Conservation (phyloP, 148 eudicot species). For the Arbutus unedo region DNA sequence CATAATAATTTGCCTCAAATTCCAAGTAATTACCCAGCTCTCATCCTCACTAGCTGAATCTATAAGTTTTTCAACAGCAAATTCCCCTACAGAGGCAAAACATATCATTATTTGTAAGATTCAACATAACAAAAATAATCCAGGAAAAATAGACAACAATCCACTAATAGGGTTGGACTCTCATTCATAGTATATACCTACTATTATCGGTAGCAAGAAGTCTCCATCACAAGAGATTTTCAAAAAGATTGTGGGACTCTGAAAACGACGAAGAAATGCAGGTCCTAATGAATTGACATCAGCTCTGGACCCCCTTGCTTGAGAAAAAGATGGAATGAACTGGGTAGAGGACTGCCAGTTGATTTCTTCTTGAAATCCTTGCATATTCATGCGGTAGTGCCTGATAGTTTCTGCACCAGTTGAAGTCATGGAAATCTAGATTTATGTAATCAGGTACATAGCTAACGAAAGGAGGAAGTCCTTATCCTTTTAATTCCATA, state of each 20-base stretch:
- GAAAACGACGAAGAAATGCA: conserved; percentile 57
- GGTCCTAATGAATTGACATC: conserved; percentile 39
- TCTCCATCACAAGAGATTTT: conserved; percentile 81
- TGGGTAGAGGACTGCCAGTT: conserved; percentile 34
- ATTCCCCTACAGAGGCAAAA: conserved; percentile 52
- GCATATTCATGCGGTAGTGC: conserved; percentile 56
- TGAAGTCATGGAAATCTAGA: not conserved
- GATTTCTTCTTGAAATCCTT: conserved; percentile 53
- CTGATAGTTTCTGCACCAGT: conserved; percentile 54
- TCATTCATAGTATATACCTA: conserved; percentile 44
- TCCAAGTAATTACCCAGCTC: conserved; percentile 40
- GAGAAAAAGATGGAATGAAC: conserved; percentile 32
- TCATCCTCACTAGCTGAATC: conserved; percentile 49
- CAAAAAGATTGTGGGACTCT: conserved; percentile 69
- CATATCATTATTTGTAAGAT: not conserved
- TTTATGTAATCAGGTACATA: not conserved
- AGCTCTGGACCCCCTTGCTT: conserved; percentile 32
- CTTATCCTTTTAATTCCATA: not conserved
- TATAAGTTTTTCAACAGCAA: conserved; percentile 63
- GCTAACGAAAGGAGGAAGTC: conserved; percentile 6
- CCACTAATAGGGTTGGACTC: not conserved
- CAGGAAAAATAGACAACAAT: conserved; percentile 17
- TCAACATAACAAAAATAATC: not conserved
- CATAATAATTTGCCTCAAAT: not conserved
- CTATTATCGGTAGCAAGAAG: conserved; percentile 65